These are phyloP conservation scores for Mycocalia duriaeana DNA, from an alignment of 1,284 basidiomycete species.

Conservation along the genomic window DNA sequence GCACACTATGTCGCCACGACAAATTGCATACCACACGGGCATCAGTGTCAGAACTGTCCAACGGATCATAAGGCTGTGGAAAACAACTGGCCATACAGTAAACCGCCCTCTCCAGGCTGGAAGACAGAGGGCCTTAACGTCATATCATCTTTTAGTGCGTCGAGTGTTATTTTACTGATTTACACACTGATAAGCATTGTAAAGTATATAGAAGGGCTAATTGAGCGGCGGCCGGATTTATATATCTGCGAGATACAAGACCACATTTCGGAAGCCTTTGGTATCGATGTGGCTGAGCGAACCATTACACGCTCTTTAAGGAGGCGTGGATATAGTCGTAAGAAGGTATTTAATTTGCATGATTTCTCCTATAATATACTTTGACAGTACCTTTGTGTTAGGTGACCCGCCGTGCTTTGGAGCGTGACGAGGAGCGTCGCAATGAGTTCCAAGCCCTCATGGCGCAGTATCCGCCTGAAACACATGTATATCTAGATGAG, in stretches of 20 bases:
- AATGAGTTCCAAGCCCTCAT: neutral
- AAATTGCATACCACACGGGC: too few species aligned
- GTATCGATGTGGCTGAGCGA: neutral
- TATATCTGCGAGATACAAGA: neutral
- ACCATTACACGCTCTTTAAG: neutral
- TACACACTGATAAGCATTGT: too few species aligned
- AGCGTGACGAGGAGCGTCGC: neutral
- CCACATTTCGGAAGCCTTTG: neutral
- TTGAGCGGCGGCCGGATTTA: neutral
- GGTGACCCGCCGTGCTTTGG: neutral
- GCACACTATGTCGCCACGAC: too few species aligned
- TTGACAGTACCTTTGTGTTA: neutral
- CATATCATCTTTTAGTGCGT: too few species aligned
- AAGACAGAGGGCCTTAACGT: too few species aligned
- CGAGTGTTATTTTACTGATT: too few species aligned
- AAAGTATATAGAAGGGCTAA: constrained; percentile 1
- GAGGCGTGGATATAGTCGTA: neutral
- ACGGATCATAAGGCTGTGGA: too few species aligned
- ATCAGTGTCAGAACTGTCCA: too few species aligned
- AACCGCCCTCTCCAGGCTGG: too few species aligned
- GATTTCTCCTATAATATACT: neutral
- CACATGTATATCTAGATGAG: neutral
- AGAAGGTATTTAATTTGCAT: neutral
- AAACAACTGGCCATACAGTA: too few species aligned
- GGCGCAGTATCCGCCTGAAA: neutral